phyloP scores from a whole-genome alignment of 768 basidiomycete species.

The Hygrocybe punicea region DNA sequence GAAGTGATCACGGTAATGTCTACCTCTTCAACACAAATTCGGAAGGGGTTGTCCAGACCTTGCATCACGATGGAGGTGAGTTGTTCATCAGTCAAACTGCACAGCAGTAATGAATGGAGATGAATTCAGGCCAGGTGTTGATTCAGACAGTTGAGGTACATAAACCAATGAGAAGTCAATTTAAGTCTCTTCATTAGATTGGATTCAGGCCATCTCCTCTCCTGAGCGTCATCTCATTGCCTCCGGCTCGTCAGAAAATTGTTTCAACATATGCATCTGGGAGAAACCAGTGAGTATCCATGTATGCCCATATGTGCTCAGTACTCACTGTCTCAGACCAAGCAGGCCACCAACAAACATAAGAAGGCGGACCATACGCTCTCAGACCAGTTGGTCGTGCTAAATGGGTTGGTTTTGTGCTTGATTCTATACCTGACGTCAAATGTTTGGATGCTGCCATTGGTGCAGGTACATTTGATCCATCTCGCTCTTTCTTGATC shows the following conservation, averaged over 20 bases:
- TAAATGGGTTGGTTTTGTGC: neutral
- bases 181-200: neutral
- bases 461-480: too few species aligned
- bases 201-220: neutral
- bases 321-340: neutral
- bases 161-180: neutral
- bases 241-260: neutral
- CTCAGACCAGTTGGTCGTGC: neutral
- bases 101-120: neutral
- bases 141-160: constrained; percentile 2
- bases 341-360: neutral
- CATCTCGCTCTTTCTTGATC: too few species aligned
- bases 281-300: neutral
- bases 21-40: neutral
- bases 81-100: neutral
- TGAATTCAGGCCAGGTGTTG: neutral
- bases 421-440: neutral
- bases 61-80: neutral
- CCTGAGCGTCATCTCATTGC: neutral
- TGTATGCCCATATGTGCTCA: neutral
- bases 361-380: neutral
- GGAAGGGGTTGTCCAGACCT: neutral
- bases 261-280: neutral
- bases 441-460: neutral
- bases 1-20: constrained; percentile 1